Evolutionary conservation across 1,284 basidiomycete species (phyloP), one percentile per base, ranked within the genome.

Genomic region (Puccinia coronata): DNA sequence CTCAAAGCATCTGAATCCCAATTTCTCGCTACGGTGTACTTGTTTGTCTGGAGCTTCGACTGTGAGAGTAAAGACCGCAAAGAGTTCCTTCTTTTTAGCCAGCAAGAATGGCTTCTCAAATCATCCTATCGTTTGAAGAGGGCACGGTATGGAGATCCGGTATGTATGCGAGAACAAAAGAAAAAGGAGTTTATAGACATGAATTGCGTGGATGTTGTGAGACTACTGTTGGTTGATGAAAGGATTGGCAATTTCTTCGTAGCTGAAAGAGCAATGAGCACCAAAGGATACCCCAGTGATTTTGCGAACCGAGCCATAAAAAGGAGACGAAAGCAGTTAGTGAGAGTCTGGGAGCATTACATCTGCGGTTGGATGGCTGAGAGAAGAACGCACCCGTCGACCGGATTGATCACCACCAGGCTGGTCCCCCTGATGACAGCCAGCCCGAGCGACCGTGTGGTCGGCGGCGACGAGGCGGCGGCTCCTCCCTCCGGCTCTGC

Each of bases 401-500:
- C 92, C 0, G 95, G 95, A 85, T 93, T 95, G 82, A 97, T 89
- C 6, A 98, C 89, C 0, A 94, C 95, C 84, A 98, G 92, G 82
- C 95, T 96, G 0, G 95, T 95, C 20, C 95, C 95, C 73, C 95
- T 90, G 28, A 96, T 90, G 57, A 98, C 95, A 6, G 92, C 92
- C 25, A 98, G 88, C 20, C 95, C 95, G 2, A 97, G 88, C 9
- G 88, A 87, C 71, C 95, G 91, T 31, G 88, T 89, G 83, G 90
- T 89, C 59, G 47, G 47, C 2, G 84, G 84, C 0, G 76, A 76
- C 8, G 80, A 41, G 1, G 82, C 82, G 23, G 57, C 25, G 0
- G 79, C 43, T 14, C n/a, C n/a, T n/a, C 82, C 83, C 1, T 80
- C 83, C 31, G 83, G 83, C 74, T 84, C 84, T 85, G 76, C 18